Evolutionary conservation across 352 stramenopile genomes (phyloP).

Genomic region (Globisporangium spiculum): DNA sequence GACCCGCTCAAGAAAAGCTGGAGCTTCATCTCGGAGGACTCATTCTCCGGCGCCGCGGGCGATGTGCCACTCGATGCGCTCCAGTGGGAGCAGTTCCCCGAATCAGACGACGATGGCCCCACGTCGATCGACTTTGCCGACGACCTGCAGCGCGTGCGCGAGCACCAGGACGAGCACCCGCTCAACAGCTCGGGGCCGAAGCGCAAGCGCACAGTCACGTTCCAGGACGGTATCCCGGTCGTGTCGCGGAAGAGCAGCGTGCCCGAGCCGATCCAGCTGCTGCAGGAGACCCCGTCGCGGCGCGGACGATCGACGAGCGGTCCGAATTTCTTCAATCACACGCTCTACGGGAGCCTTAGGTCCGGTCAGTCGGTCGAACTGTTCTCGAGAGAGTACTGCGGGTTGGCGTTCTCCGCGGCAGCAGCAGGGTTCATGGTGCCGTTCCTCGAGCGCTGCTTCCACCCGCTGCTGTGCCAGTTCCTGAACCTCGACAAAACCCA

Average conservation of each 20-base stretch:
- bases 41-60: slow-evolving; percentile 37
- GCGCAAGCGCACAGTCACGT: slow-evolving; percentile 58
- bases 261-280: slow-evolving; percentile 60
- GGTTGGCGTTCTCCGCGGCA: slow-evolving; percentile 52
- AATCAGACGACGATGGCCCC: slow-evolving; percentile 22
- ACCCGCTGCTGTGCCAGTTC: slow-evolving; percentile 62
- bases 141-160: slow-evolving; percentile 11
- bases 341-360: slow-evolving; percentile 66
- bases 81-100: slow-evolving; percentile 40
- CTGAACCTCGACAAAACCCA: slow-evolving; percentile 48
- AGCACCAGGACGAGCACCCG: slow-evolving; percentile 17
- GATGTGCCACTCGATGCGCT: slow-evolving; percentile 37
- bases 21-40: slow-evolving; percentile 82
- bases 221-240: slow-evolving; percentile 58
- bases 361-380: slow-evolving; percentile 48
- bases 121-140: slow-evolving; percentile 18
- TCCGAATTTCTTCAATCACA: slow-evolving; percentile 69
- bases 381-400: slow-evolving; percentile 61
- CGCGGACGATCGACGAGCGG: slow-evolving; percentile 49
- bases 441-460: slow-evolving; percentile 59
- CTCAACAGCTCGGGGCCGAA: slow-evolving; percentile 16
- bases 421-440: slow-evolving; percentile 63
- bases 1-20: slow-evolving; percentile 48
- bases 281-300: slow-evolving; percentile 47
- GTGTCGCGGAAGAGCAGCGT: slow-evolving; percentile 54